Evolutionary conservation across 2,329 filamentous ascomycete genomes (phyloP).

Genomic region (Fusarium sp.): DNA sequence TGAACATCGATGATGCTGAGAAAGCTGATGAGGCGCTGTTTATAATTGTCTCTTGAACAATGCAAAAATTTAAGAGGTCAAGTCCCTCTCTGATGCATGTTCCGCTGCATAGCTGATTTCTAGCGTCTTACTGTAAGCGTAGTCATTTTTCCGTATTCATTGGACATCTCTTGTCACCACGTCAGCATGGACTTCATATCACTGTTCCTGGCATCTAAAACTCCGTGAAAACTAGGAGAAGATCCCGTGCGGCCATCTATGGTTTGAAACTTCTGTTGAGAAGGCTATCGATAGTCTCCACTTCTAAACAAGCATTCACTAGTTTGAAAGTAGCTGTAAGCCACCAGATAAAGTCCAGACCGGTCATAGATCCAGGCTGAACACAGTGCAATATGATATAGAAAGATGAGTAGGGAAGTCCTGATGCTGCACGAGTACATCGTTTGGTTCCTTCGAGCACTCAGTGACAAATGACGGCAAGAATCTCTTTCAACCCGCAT

Average conservation of each 20-base stretch:
- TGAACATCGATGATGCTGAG: not conserved
- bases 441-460: not conserved
- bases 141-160: not conserved
- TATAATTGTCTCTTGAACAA: rapidly evolving
- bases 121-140: not conserved
- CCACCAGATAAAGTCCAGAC: not conserved
- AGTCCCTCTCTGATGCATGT: too few species aligned
- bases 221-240: not conserved
- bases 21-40: not conserved
- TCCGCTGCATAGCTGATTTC: not conserved
- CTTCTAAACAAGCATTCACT: not conserved
- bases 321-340: rapidly evolving
- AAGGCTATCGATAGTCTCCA: rapidly evolving
- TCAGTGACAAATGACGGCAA: not conserved
- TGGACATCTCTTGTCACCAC: not conserved
- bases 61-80: rapidly evolving
- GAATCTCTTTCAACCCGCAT: rapidly evolving
- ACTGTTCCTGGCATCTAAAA: rapidly evolving
- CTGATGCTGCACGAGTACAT: not conserved
- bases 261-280: rapidly evolving
- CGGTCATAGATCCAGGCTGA: rapidly evolving
- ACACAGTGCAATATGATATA: rapidly evolving
- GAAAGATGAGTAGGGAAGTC: rapidly evolving
- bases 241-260: not conserved
- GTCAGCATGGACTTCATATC: not conserved